A percentile compares a stretch with the other conserved stretches of the same genome.
Conservation (phyloP, 1,284 basidiomycete species). For the Cutaneotrichosporon curvatum region DNA sequence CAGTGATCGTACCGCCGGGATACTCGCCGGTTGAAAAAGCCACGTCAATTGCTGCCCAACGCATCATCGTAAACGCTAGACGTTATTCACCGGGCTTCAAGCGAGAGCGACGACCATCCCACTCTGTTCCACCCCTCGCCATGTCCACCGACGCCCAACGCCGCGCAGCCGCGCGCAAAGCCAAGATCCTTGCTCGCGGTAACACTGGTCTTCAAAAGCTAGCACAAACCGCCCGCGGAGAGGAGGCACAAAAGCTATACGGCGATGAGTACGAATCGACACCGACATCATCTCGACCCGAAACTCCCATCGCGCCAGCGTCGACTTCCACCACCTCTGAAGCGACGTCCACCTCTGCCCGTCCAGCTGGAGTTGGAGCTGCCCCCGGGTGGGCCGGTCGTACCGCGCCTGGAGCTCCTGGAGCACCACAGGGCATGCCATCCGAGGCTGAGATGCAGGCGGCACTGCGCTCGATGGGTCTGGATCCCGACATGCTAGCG, state of each 20-base stretch:
- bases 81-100: too few relatives aligned
- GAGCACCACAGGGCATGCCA: background rate
- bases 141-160: slow-evolving; percentile 36
- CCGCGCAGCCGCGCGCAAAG: slow-evolving; percentile 44
- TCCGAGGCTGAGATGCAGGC: slow-evolving; percentile 20
- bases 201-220: slow-evolving; percentile 41
- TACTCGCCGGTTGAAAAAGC: background rate
- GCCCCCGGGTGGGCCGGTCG: too few relatives aligned
- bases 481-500: slow-evolving; percentile 4
- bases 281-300: background rate
- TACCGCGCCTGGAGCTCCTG: slow-evolving; percentile 8
- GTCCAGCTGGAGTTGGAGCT: too few relatives aligned
- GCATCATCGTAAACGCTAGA: too few relatives aligned
- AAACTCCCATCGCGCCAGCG: background rate
- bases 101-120: too few relatives aligned
- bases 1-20: too few relatives aligned
- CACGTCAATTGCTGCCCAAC: background rate
- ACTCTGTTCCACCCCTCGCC: too few relatives aligned
- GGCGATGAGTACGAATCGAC: slow-evolving; percentile 18
- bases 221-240: slow-evolving; percentile 43
- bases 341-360: too few relatives aligned
- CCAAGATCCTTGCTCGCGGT: slow-evolving; percentile 46
- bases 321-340: too few relatives aligned
- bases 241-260: slow-evolving; percentile 42
- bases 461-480: slow-evolving; percentile 28